A percentile compares a stretch with the other conserved stretches of the same genome.
These are phyloP conservation scores for Nigrograna mackinnonii DNA, from an alignment of 2,329 filamentous ascomycete genomes.

Conservation along the genomic window DNA sequence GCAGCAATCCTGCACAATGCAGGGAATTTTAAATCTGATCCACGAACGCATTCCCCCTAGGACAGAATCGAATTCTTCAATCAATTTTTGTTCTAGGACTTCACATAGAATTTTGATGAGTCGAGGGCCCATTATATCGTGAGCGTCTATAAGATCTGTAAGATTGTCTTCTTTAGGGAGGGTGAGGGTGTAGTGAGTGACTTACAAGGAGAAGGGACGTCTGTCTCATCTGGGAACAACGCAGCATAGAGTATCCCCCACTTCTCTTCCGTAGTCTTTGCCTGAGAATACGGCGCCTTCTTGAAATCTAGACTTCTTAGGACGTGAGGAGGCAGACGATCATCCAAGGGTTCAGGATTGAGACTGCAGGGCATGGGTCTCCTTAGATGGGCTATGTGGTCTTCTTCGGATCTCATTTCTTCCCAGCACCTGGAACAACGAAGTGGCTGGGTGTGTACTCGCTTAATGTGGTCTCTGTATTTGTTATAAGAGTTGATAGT, in stretches of 20 bases:
- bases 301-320: constrained; percentile 12
- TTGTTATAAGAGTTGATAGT: neutral
- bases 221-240: constrained; percentile 12
- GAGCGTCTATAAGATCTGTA: constrained; percentile 4
- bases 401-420: constrained; percentile 10
- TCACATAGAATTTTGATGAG: constrained; percentile 10
- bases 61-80: constrained; percentile 8
- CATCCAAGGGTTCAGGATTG: constrained; percentile 8
- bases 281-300: constrained; percentile 12
- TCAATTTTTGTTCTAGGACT: constrained; percentile 14
- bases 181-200: neutral
- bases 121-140: constrained; percentile 9
- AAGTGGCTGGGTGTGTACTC: constrained; percentile 14
- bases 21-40: constrained; percentile 11
- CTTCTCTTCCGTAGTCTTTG: constrained; percentile 12
- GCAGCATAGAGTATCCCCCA: constrained; percentile 13
- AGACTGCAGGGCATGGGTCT: constrained; percentile 6
- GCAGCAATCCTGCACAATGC: constrained; percentile 13
- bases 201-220: constrained; percentile 15
- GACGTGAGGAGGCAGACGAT: constrained; percentile 9
- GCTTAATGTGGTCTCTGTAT: constrained; percentile 17
- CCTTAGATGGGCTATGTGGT: constrained; percentile 3
- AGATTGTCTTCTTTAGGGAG: neutral
- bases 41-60: constrained; percentile 8
- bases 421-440: constrained; percentile 12